Evolutionary conservation across 2,329 filamentous ascomycete genomes (phyloP).

Genomic region (Calonectria pteridis): DNA sequence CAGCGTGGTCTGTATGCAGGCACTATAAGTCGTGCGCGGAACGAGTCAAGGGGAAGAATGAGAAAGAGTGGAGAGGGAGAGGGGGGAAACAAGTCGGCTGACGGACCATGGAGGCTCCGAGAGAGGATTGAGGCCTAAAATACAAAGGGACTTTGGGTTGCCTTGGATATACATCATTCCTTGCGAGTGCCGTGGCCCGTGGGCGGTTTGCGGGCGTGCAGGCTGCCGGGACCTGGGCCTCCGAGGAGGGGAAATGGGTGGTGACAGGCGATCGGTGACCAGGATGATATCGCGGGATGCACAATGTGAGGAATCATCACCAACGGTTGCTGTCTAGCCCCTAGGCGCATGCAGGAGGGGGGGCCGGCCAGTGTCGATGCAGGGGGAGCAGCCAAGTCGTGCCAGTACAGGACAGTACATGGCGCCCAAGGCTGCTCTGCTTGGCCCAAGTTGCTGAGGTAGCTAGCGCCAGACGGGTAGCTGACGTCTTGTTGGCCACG

Average conservation of each 20-base stretch:
- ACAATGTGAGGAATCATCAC: conserved; percentile 16
- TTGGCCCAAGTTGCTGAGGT: neutral
- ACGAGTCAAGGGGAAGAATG: conserved; percentile 20
- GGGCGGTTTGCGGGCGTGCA: neutral
- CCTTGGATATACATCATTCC: neutral
- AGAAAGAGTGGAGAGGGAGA: conserved; percentile 16
- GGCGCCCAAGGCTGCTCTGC: neutral
- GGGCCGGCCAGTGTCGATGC: neutral
- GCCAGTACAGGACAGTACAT: neutral
- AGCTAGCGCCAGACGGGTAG: neutral
- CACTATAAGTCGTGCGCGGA: conserved; percentile 11
- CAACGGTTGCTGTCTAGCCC: conserved; percentile 7
- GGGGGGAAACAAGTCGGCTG: too few relatives aligned
- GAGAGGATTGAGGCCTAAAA: neutral
- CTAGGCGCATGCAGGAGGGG: conserved; percentile 6
- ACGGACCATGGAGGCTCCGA: neutral
- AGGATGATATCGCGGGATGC: conserved; percentile 18
- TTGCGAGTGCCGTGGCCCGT: conserved; percentile 5
- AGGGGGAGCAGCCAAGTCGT: neutral
- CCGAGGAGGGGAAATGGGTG: conserved; percentile 1
- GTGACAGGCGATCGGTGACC: conserved; percentile 19
- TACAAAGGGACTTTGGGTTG: conserved; percentile 8
- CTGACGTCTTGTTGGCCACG: neutral
- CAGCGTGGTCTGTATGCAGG: conserved; percentile 5
- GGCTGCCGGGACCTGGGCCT: neutral